A percentile compares a stretch with the other conserved stretches of the same genome.
These are phyloP conservation scores for Parmelia sp. DNA, from an alignment of 495 filamentous ascomycete species.

Conservation along the genomic window DNA sequence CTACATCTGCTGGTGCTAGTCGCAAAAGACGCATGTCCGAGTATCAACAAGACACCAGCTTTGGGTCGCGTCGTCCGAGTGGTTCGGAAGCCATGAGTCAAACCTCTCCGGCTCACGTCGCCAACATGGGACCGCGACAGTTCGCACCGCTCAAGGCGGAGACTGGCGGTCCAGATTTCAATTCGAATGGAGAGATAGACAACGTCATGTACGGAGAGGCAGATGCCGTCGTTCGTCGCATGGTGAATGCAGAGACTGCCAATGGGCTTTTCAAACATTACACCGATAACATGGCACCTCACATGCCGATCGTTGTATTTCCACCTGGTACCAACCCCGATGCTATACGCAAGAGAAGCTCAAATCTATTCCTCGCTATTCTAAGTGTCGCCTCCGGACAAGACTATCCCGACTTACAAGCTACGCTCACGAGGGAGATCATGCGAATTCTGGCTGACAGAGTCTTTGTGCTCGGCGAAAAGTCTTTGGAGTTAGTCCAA, in stretches of 20 bases:
- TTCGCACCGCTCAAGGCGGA: not conserved
- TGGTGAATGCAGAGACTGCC: constrained; percentile 60
- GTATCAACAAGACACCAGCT: constrained; percentile 11
- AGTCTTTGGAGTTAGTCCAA: constrained; percentile 82
- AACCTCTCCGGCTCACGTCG: constrained; percentile 4
- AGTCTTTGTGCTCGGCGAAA: constrained; percentile 69
- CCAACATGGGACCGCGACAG: constrained; percentile 13
- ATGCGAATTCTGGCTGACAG: constrained; percentile 68
- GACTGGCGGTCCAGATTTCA: not conserved
- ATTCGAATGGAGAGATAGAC: not conserved
- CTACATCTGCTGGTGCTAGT: constrained; percentile 10
- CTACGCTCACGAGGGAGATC: constrained; percentile 58
- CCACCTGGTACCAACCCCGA: constrained; percentile 56
- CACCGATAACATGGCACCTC: constrained; percentile 57
- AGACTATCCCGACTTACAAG: constrained; percentile 54
- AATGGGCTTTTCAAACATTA: constrained; percentile 62
- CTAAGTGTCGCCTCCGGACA: constrained; percentile 60
- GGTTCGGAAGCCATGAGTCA: not conserved
- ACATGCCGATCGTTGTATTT: constrained; percentile 77
- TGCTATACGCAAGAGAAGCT: constrained; percentile 63
- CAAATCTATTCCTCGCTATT: constrained; percentile 75
- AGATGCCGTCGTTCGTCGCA: constrained; percentile 64
- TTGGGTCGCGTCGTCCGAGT: not conserved
- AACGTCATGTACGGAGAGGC: constrained; percentile 13
- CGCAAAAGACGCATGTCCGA: constrained; percentile 17